Evolutionary conservation across 805 yeast genomes (phyloP).

Genomic region (Hanseniaspora lindneri): DNA sequence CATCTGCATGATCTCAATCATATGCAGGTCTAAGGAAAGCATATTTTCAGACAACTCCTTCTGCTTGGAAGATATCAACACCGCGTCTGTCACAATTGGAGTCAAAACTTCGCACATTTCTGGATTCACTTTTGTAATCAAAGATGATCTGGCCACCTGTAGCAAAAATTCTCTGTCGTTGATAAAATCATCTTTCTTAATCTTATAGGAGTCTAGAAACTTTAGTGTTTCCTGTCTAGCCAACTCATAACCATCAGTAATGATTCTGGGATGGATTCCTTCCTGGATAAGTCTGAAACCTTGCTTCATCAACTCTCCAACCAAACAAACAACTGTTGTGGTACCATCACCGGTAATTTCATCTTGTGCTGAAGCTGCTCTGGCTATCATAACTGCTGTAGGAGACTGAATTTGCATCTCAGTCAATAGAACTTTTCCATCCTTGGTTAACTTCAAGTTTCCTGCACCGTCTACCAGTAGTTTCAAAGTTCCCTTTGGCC

Average conservation of each 20-base stretch:
- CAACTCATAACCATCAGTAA: slow-evolving; percentile 87
- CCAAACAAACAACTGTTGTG: slow-evolving; percentile 84
- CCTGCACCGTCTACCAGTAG: slow-evolving; percentile 97
- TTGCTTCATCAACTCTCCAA: slow-evolving; percentile 88
- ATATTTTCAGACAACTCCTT: slow-evolving; percentile 30
- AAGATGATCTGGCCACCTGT: slow-evolving; percentile 83
- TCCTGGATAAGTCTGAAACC: slow-evolving; percentile 85
- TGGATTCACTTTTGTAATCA: slow-evolving; percentile 71
- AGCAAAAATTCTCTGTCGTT: slow-evolving; percentile 76
- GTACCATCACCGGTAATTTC: slow-evolving; percentile 99
- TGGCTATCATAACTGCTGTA: slow-evolving; percentile 80
- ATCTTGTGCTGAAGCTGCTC: slow-evolving; percentile 98
- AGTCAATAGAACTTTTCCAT: slow-evolving; percentile 81
- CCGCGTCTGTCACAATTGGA: slow-evolving; percentile 95
- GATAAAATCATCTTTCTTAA: slow-evolving; percentile 31
- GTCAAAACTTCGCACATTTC: slow-evolving; percentile 71
- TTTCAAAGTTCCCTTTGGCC: slow-evolving; percentile 94
- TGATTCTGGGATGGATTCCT: slow-evolving; percentile 90
- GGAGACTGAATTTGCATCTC: slow-evolving; percentile 97
- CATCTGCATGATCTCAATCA: slow-evolving; percentile 98
- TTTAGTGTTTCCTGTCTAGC: slow-evolving; percentile 69
- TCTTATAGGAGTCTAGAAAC: slow-evolving; percentile 57
- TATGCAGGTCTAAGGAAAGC: slow-evolving; percentile 65
- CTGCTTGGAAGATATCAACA: slow-evolving; percentile 52
- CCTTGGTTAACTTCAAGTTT: slow-evolving; percentile 86